Evolutionary conservation across 176 grass and related monocot genomes (phyloP), one percentile per base, ranked within the genome.

Genomic region (Raddia distichophylla): DNA sequence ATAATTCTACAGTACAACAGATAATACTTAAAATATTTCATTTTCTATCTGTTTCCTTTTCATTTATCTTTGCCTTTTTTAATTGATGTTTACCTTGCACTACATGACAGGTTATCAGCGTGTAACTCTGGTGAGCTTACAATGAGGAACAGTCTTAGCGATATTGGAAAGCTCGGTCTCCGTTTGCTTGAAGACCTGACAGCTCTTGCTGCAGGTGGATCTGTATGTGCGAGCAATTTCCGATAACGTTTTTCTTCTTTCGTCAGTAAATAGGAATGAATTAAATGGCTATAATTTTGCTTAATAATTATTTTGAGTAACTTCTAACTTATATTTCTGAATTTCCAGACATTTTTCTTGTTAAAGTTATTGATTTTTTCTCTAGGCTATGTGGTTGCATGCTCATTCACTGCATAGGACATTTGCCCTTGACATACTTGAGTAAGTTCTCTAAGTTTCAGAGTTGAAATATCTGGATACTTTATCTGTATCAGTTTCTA

Each of bases 161-260:
- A 93, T 44, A 67, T 87, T 76, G 95, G 92, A 85, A 98, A 93
- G 76, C 92, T 98, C 47, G 95, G 95, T 77, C 92, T 98, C 59
- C 92, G 90, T 75, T 84, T 98, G 49, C 95, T 98, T 10, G 92
- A 95, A 93, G 95, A 98, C 88, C 86, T 98, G 88, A 98, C 95
- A 93, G 92, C 92, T 89, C 92, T 98, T 84, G 95, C 95, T 86
- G 92, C 92, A 93, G 92, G 95, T 98, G 95, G 95, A 94, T 95
- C 95, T 91, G 95, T 98, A 98, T 93, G 95, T 98, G 92, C 71
- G 67, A 91, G 86, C 85, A 77, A 80, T 84, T 88, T 83, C 80
- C 67, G 37, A 78, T 66, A 60, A 27, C 60, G 65, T n/a, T 74
- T 86, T 32, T 86, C 3, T 50, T 80, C 10, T 54, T 70, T 82